Base-by-base conservation (phyloP, 345 rosid species). In the Psidium guajava region DNA sequence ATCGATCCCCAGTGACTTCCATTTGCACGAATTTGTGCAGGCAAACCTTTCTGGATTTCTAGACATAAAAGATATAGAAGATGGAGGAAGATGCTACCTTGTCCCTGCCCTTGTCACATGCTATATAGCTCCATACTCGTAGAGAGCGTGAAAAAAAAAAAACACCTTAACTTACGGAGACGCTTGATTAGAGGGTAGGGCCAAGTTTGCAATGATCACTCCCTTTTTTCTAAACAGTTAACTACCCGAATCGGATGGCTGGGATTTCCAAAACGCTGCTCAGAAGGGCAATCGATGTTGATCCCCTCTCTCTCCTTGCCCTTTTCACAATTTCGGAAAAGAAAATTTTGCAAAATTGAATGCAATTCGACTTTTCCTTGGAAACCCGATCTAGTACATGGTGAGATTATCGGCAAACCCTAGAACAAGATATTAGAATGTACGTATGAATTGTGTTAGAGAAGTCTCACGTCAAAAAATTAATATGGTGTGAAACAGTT, bases 11-110 rank as follows among this genome's bases (percentile, higher is more conserved):
- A 44, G 36, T 59, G 82, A 82, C 84, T 83, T 11, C 21, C 44
- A 22, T 50, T 84, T 83, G 54, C 87, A 87, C 89, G 74, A 42
- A 83, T 89, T 81, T 56, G 86, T 21, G 21, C 25, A 13, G 73
- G 81, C 87, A 86, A 13, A 50, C 44, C 85, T 84, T 87, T 61
- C 75, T 40, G 87, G 84, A 81, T 52, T 82, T 24, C 12, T 32
- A 85, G 27, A 25, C 82, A 11, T 40, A 27, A 83, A 83, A 44
- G 73, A 54, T 52, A 52, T 47, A 55, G 3, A n/a, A 58, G 69
- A 85, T 85, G 82, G 85, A 57, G 86, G 77, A 44, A 83, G 83
- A 86, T 86, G 77, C 80, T 57, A 49, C 69, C 15, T 58, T 54
- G 89, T 85, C 90, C 87, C 86, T 82, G 40, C 82, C 55, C 10